phyloP scores from a whole-genome alignment of 768 basidiomycete genomes.

The Tulasnella calospora region DNA sequence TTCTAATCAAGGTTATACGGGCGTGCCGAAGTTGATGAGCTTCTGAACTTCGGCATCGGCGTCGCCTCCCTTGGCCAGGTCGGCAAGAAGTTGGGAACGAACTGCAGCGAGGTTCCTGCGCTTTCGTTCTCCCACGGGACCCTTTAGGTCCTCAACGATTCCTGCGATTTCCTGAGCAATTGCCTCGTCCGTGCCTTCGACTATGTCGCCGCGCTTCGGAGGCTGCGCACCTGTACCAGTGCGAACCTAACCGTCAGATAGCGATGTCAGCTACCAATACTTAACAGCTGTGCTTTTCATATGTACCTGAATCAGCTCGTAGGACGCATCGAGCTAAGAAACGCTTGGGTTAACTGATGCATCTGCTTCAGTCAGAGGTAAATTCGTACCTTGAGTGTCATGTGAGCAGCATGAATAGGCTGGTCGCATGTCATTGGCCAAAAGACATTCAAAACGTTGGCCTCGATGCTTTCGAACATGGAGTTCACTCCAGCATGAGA shows the following conservation, averaged over 20 bases:
- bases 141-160: slow-evolving; percentile 5
- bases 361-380: not conserved
- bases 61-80: not conserved
- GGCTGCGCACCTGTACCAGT: not conserved
- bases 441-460: slow-evolving; percentile 8
- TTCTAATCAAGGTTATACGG: not conserved
- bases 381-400: not conserved
- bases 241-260: not conserved
- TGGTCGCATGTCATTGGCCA: slow-evolving; percentile 19
- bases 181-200: slow-evolving; percentile 12
- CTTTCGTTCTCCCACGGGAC: slow-evolving; percentile 14
- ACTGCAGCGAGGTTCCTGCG: not conserved
- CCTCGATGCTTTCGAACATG: slow-evolving; percentile 9
- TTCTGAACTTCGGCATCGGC: not conserved
- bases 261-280: not conserved
- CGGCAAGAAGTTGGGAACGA: not conserved
- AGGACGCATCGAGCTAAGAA: slow-evolving; percentile 5
- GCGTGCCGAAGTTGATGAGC: not conserved
- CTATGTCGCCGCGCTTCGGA: not conserved
- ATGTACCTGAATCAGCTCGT: slow-evolving; percentile 1
- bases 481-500: slow-evolving; percentile 20
- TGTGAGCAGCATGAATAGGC: slow-evolving; percentile 9
- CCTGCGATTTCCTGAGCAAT: not conserved
- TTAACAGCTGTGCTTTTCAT: not conserved
- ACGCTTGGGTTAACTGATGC: not conserved